Evolutionary conservation across 805 yeast species (phyloP).

Genomic region (Wickerhamomyces bovis): DNA sequence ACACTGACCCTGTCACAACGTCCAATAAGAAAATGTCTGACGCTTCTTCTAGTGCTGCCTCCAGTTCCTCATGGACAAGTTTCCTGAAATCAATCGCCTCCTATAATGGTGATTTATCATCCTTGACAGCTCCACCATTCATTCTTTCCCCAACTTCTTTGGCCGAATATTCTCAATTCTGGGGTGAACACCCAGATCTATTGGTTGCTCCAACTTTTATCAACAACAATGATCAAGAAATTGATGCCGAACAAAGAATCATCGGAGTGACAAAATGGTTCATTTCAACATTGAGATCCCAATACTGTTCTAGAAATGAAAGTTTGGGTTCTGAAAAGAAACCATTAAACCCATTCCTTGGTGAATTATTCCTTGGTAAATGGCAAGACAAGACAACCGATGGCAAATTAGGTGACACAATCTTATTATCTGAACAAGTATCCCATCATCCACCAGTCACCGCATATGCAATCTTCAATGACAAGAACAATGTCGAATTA

Average conservation of each 20-base stretch:
- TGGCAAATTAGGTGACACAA: constrained; percentile 63
- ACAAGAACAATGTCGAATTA: constrained; percentile 56
- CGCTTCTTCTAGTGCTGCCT: constrained; percentile 25
- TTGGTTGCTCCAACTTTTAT: constrained; percentile 65
- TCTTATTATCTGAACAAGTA: constrained; percentile 84
- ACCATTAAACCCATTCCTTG: constrained; percentile 93
- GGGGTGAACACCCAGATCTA: constrained; percentile 90
- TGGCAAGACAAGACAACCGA: constrained; percentile 57
- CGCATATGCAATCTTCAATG: constrained; percentile 80
- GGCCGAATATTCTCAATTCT: constrained; percentile 88
- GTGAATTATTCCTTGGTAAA: constrained; percentile 88
- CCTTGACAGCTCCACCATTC: constrained; percentile 96
- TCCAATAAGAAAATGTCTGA: constrained; percentile 21
- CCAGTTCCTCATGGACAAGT: constrained; percentile 74
- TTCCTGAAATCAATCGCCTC: constrained; percentile 87
- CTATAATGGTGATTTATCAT: constrained; percentile 88
- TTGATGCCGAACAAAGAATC: constrained; percentile 57
- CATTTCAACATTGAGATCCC: constrained; percentile 84
- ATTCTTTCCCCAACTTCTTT: constrained; percentile 86
- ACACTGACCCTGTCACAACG: background rate
- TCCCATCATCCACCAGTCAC: constrained; percentile 97
- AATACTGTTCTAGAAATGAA: constrained; percentile 90
- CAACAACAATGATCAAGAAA: constrained; percentile 33
- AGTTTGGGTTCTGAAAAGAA: constrained; percentile 93
- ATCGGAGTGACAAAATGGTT: constrained; percentile 87